phyloP scores from a whole-genome alignment of 2,329 filamentous ascomycete genomes.

The Phialophora macrospora region DNA sequence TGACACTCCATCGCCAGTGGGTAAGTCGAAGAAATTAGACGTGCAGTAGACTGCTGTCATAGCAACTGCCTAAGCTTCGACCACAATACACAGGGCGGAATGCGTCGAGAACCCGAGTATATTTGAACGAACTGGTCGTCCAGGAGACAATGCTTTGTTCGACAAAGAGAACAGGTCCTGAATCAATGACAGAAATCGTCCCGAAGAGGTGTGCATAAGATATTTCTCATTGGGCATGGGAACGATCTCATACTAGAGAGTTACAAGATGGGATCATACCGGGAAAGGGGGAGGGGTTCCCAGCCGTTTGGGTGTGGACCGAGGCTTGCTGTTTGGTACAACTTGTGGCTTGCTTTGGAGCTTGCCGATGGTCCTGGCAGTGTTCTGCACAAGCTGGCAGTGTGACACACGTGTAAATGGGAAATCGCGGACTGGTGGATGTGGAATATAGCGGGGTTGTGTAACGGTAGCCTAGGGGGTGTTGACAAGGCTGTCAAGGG shows the following conservation, averaged over 20 bases:
- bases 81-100: constrained; percentile 8
- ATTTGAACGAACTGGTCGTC: constrained; percentile 10
- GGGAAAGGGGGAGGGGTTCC: constrained; percentile 14
- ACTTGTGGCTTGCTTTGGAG: constrained; percentile 13
- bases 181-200: constrained; percentile 19
- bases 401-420: constrained; percentile 19
- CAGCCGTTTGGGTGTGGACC: constrained; percentile 10
- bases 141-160: not conserved
- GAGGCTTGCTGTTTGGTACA: constrained; percentile 18
- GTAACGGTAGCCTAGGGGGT: constrained; percentile 8
- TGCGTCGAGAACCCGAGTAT: constrained; percentile 3
- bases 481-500: constrained; percentile 18
- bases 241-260: constrained; percentile 11
- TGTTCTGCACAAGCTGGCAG: constrained; percentile 1
- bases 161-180: constrained; percentile 5
- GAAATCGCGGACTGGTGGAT: constrained; percentile 21
- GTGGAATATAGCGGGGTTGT: constrained; percentile 9
- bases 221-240: constrained; percentile 18
- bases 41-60: constrained; percentile 33
- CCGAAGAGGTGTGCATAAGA: constrained; percentile 26
- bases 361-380: constrained; percentile 8
- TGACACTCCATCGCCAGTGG: constrained; percentile 18
- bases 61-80: constrained; percentile 24
- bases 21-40: constrained; percentile 35
- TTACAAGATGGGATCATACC: constrained; percentile 14